Base-by-base conservation (phyloP, 2,329 filamentous ascomycete species). In the Sarocladium oryzae region DNA sequence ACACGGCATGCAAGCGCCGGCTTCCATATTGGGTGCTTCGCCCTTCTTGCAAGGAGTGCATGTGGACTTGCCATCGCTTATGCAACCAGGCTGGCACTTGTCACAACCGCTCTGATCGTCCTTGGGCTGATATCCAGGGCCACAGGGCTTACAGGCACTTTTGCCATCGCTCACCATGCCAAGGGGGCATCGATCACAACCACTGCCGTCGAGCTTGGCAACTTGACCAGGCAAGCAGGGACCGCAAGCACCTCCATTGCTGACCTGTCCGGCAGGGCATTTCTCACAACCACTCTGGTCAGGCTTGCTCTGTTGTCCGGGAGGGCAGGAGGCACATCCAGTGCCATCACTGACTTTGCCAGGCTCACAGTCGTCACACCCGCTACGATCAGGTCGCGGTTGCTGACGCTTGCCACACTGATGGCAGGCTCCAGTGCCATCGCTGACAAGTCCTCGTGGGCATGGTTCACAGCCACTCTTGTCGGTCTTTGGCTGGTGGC, bases 261-360 rank as follows among this genome's bases (percentile, higher is more conserved):
- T 48, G 7, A 35, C 26, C 18, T 23, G 15, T 11, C 43, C 43
- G 21, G 43, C 9, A 6, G n/a, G 26, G 26, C 43, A 48, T 13
- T 15, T 18, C 11, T 48, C 43, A 16, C 43, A 48, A 21, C 43
- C 43, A 15, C 43, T 48, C n/a, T 48, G 5, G 30, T 48, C 43
- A 48, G 43, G 18, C 20, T 48, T 48, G 28, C 26, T 35, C 24
- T 48, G 43, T 28, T 48, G 32, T n/a, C 43, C 43, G 5, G 43
- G 11, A 15, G 43, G 43, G 26, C 43, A 48, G 21, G 26, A 33
- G 13, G 16, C 28, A 20, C 43, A 48, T 9, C 7, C 18, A 8
- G 43, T 11, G 20, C 43, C 43, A 28, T 48, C 43, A 28, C 43
- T 35, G 18, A 48, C 43, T 20, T 48, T 35, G 16, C 28, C 43